These are phyloP conservation scores for Pelargonium fulgidum DNA, from an alignment of 441 rosid genomes.

Conservation along the genomic window DNA sequence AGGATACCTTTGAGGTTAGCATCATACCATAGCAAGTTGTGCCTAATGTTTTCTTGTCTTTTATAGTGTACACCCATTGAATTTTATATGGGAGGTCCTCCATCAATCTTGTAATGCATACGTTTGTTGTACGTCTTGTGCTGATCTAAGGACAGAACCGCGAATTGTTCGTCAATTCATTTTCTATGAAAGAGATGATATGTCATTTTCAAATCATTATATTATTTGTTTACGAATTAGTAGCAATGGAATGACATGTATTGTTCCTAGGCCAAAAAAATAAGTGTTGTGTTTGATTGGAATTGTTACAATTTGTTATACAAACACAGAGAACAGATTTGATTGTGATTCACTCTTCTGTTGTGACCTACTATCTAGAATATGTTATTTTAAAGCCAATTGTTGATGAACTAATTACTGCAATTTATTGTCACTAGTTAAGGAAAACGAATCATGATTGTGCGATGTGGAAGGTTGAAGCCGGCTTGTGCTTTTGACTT, in stretches of 20 bases:
- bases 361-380: too few relatives aligned
- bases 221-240: background rate
- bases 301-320: too few relatives aligned
- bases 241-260: background rate
- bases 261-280: too few relatives aligned
- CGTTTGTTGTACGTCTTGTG: background rate
- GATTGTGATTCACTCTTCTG: too few relatives aligned
- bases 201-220: background rate
- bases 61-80: background rate
- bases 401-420: too few relatives aligned
- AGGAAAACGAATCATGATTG: too few relatives aligned
- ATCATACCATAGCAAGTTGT: background rate
- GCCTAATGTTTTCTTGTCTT: conserved; percentile 1
- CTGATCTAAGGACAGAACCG: background rate
- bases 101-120: background rate
- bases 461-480: background rate
- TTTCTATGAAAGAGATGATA: background rate
- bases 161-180: background rate
- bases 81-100: too few relatives aligned
- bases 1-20: background rate
- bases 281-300: too few relatives aligned
- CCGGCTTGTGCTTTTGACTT: background rate
- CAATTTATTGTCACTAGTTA: too few relatives aligned
- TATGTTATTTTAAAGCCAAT: too few relatives aligned
- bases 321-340: too few relatives aligned